Percentiles rank a stretch among this genome's conserved stretches.
Conservation (phyloP, 768 basidiomycete genomes). For the Lactarius vividus region DNA sequence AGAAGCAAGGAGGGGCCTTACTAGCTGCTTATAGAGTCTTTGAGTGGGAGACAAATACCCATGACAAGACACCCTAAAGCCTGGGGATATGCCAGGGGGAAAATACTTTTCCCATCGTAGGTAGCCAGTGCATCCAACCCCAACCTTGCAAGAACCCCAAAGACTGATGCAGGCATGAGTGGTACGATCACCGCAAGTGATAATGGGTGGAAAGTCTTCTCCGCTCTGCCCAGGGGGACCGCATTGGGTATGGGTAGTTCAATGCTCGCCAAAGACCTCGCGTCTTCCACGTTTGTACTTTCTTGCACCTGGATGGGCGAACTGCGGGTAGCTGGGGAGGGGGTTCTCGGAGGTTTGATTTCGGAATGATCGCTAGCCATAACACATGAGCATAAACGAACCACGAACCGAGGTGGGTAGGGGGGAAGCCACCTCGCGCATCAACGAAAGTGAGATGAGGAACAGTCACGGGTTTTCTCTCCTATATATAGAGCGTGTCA, state of each 20-base stretch:
- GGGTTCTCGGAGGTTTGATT: not conserved
- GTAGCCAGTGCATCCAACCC: constrained; percentile 71
- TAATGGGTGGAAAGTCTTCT: constrained; percentile 49
- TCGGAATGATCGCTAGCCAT: not conserved
- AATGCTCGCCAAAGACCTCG: constrained; percentile 41
- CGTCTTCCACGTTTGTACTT: constrained; percentile 33
- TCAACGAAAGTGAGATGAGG: too few species aligned
- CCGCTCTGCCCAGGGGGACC: constrained; percentile 29
- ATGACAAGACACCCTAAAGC: constrained; percentile 88
- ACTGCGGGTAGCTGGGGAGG: not conserved
- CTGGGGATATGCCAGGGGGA: constrained; percentile 82
- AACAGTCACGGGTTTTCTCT: not conserved
- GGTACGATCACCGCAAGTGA: constrained; percentile 64
- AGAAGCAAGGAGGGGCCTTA: constrained; percentile 42
- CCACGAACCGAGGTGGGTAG: too few species aligned
- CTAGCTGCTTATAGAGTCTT: constrained; percentile 71
- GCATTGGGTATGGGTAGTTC: constrained; percentile 42
- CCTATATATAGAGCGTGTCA: not conserved
- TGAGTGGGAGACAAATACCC: constrained; percentile 74
- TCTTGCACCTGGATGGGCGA: not conserved
- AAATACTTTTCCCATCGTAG: constrained; percentile 75
- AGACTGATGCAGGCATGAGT: constrained; percentile 76
- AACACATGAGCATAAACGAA: too few species aligned
- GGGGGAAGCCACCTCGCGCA: too few species aligned
- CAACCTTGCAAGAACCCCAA: constrained; percentile 81